These are phyloP conservation scores for Klebsormidium nitens DNA, from an alignment of 139 green algal genomes.

Conservation along the genomic window DNA sequence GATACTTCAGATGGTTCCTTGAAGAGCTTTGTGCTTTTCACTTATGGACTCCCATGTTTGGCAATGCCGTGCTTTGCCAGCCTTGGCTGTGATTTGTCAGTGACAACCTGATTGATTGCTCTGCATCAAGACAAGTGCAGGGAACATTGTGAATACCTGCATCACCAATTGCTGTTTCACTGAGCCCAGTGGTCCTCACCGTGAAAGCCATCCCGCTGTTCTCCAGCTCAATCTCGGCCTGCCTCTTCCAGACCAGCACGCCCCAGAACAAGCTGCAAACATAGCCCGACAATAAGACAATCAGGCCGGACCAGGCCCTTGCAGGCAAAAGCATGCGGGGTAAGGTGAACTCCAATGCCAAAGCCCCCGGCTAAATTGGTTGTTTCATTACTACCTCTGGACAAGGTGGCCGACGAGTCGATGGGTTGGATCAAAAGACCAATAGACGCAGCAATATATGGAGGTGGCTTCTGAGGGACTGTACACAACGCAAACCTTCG, in stretches of 20 bases:
- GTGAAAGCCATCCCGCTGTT: constrained; percentile 73
- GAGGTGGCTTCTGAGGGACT: not conserved
- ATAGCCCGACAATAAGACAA: not conserved
- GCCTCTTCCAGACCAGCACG: constrained; percentile 76
- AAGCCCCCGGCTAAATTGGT: no score
- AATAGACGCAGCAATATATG: not conserved
- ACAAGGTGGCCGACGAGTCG: not conserved
- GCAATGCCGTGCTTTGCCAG: not conserved
- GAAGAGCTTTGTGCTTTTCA: not conserved
- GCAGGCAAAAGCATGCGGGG: no score
- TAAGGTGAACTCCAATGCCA: no score
- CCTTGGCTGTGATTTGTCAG: not conserved
- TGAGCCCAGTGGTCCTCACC: no score
- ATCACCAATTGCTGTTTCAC: no score
- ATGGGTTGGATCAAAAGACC: not conserved
- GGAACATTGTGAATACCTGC: not conserved
- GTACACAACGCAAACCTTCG: not conserved
- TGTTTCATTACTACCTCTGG: no score
- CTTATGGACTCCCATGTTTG: not conserved
- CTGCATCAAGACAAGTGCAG: not conserved
- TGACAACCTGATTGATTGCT: not conserved
- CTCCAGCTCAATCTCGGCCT: constrained; percentile 75
- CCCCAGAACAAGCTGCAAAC: constrained; percentile 64
- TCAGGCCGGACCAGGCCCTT: not conserved
- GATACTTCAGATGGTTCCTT: no score